Base-by-base conservation (phyloP, 2,329 filamentous ascomycete genomes). In the Colletotrichum tropicale region DNA sequence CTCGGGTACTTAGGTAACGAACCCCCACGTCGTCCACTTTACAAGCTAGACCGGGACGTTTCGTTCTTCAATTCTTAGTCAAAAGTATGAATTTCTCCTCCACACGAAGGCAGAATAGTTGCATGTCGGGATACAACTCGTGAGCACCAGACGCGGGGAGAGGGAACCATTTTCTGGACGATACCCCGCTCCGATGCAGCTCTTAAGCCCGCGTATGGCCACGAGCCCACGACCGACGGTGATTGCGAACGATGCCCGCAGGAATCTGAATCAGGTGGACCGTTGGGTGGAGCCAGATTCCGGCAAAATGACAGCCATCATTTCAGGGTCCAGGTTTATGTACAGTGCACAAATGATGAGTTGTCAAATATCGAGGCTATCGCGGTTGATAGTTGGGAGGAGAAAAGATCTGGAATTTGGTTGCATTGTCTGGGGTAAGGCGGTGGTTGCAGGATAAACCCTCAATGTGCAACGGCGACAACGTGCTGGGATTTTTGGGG, bases 401-500 rank as follows among this genome's bases (percentile, higher is more conserved):
- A 60, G 32, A 66, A 48, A 24, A 30, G 48, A 36, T 15, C 56
- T 48, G 26, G 15, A 75, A 32, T 15, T 66, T 66, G 68, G 24
- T 62, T 28, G 56, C 56, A 73, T 72, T 56, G 73, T 68, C 73
- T 73, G 69, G 73, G 73, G 73, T 68, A 72, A 75, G 69, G 62
- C 52, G 15, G 5, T 55, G 4, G 15, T 68, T 13, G 62, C 32
- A 71, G 69, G 62, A 68, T 68, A 70, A 67, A 58, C 73, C 73
- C 70, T 72, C 32, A 48, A 26, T 34, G 4, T 68, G 62, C 21
- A 34, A 28, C 62, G 36, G 38, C 43, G 32, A 8, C 43, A 62
- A 24, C 28, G 55, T 2, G 32, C 43, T 34, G 48, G 28, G 2
- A 2, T 61, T n/a, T 70, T 21, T 52, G n/a, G 43, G 12, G 43